Evolutionary conservation across 305 asterid genomes (phyloP), one percentile per base, ranked within the genome.

Genomic region (Monarda citriodora): DNA sequence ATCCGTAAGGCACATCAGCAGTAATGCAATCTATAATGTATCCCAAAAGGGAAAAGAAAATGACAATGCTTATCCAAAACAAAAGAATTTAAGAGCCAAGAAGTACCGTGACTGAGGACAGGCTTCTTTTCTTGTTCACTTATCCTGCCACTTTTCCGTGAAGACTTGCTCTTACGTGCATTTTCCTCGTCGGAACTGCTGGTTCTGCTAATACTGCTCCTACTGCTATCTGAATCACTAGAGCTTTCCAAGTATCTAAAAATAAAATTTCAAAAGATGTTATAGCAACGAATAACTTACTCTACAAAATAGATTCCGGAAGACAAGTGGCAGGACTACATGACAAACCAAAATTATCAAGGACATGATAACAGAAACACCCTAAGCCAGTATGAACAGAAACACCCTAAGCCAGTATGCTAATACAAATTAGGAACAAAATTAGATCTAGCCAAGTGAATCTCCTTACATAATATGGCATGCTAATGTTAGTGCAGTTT

Each of bases 221-320:
- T 82, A 58, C 64, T 67, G 56, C 88, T 78, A 57, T 70, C 87
- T 5, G 88, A 67, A 56, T 79, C 77, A 68, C 93, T 88, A 48
- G 96, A 88, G 74, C 94, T 92, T 69, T 41, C 85, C 11, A 80
- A 73, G 68, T 71, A 65, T 89, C 97, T 86, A 70, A 63, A 69
- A 48, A 57, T 62, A 65, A 62, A 49, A 42, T 64, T 48, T 11
- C 45, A 57, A 53, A 59, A 65, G 25, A 68, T 22, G 63, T 50
- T 41, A 44, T 48, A 58, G 59, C 17, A 56, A 56, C 47, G 20
- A n/a, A 66, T 44, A 49, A 50, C 37, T 23, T 46, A 18, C n/a
- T 37, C 46, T 15, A 34, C 11, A 56, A 34, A 34, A 34, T 22
- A 21, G 38, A 56, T 15, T 55, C 23, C 21, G 21, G 41, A n/a